A percentile compares a stretch with the other conserved stretches of the same genome.
Evolutionary conservation across 371 early-diverging fungal genomes (phyloP).

Genomic region (Funneliformis caledonium): DNA sequence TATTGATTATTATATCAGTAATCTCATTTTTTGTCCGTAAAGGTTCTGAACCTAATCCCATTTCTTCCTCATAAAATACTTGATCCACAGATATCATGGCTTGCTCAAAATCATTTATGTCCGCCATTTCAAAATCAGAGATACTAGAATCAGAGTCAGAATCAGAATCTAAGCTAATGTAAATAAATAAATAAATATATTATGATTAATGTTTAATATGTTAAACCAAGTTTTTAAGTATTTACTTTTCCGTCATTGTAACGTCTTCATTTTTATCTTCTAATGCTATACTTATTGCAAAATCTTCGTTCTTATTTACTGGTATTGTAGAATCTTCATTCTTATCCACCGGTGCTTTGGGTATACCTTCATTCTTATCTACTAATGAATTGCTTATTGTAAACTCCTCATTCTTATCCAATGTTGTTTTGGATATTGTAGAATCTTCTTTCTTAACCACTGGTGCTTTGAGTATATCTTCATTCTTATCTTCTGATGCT

Average conservation of each 20-base stretch:
- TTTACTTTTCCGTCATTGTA: neutral
- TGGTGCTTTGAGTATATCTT: too few relatives aligned
- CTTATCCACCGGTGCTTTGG: too few relatives aligned
- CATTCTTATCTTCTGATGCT: too few relatives aligned
- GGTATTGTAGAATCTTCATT: too few relatives aligned
- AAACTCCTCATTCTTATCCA: too few relatives aligned
- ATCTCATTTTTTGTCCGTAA: conserved; percentile 65
- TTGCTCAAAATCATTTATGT: neutral
- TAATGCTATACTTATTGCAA: too few relatives aligned
- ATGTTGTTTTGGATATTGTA: too few relatives aligned
- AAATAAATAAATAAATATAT: neutral
- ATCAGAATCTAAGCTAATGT: neutral
- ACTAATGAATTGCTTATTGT: too few relatives aligned
- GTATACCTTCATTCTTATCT: too few relatives aligned
- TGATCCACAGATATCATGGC: neutral
- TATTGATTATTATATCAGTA: conserved; percentile 55
- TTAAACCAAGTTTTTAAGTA: neutral
- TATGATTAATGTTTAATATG: neutral
- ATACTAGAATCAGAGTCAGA: neutral
- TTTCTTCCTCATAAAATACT: neutral
- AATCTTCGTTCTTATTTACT: too few relatives aligned
- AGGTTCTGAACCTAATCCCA: neutral
- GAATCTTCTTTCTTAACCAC: too few relatives aligned
- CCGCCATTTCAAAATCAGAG: neutral
- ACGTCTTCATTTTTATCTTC: too few relatives aligned